Conservation (phyloP, 1,284 basidiomycete species). For the Clitocybe nebularis region DNA sequence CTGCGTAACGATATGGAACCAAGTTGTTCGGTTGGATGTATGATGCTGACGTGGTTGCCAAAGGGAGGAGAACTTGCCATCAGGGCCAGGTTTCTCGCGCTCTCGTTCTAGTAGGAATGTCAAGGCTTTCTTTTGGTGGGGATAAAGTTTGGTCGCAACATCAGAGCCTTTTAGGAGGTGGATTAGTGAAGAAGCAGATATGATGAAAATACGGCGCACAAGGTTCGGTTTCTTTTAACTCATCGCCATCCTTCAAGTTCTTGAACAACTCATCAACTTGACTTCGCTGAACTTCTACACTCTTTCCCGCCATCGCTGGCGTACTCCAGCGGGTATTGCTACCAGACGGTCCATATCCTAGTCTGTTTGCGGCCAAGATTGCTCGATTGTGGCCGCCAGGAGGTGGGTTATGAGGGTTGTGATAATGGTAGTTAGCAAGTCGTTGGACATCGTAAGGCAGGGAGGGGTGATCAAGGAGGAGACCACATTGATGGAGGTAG, state of each 20-base stretch:
- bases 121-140: conserved; percentile 97
- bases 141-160: conserved; percentile 88
- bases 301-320: conserved; percentile 64
- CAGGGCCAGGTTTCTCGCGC: conserved; percentile 53
- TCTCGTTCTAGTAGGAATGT: conserved; percentile 97
- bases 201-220: conserved; percentile 41
- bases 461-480: conserved; percentile 82
- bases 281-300: conserved; percentile 87
- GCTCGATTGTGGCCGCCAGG: conserved; percentile 58
- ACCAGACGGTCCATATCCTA: conserved; percentile 39
- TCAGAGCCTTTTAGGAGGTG: conserved; percentile 55
- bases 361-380: conserved; percentile 36
- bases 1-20: conserved; percentile 87
- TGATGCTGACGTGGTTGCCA: conserved; percentile 68
- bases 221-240: conserved; percentile 82
- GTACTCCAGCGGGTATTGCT: conserved; percentile 54
- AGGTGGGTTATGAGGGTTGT: conserved; percentile 86
- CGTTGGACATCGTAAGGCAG: conserved; percentile 52
- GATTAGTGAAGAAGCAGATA: too few relatives aligned
- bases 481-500: conserved; percentile 62
- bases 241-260: conserved; percentile 82
- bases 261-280: conserved; percentile 95
- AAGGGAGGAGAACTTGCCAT: conserved; percentile 64
- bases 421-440: conserved; percentile 69
- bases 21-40: conserved; percentile 46